A percentile compares a stretch with the other conserved stretches of the same genome.
Conservation (phyloP, 2,329 filamentous ascomycete species). For the Daldinia eschscholtzii region DNA sequence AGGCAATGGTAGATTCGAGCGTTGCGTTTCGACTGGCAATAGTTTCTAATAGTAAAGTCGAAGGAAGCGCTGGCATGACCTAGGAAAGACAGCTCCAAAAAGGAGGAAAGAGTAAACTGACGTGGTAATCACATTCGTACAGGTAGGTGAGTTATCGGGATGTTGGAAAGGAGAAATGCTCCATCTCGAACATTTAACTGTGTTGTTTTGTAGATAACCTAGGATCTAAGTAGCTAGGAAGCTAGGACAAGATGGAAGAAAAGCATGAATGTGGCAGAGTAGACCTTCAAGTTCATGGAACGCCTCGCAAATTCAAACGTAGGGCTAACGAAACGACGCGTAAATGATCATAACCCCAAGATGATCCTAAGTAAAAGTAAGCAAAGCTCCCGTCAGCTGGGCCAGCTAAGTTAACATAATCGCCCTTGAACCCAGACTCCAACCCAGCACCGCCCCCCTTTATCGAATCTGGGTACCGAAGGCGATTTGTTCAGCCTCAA, state of each 20-base stretch:
- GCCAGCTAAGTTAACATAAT: background rate
- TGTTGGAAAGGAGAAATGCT: conserved; percentile 15
- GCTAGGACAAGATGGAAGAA: background rate
- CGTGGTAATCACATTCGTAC: conserved; percentile 17
- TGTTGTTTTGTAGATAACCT: conserved; percentile 21
- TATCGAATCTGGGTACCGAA: conserved; percentile 26
- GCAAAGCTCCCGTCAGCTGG: conserved; percentile 19
- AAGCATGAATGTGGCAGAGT: background rate
- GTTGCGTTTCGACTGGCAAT: conserved; percentile 42
- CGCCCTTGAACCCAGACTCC: background rate
- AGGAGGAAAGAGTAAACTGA: conserved; percentile 20
- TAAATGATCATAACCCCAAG: background rate
- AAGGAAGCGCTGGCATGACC: conserved; percentile 55
- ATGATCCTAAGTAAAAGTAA: conserved; percentile 2
- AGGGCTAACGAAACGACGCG: conserved; percentile 24
- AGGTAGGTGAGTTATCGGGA: conserved; percentile 7
- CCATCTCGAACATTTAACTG: conserved; percentile 29
- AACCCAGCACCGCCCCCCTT: conserved; percentile 34
- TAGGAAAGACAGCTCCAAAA: conserved; percentile 18
- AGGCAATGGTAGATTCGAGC: conserved; percentile 20
- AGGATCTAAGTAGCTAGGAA: background rate
- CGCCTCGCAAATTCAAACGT: conserved; percentile 24
- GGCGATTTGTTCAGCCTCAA: conserved; percentile 37
- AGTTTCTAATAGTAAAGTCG: conserved; percentile 49
- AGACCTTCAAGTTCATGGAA: conserved; percentile 20